phyloP scores from a whole-genome alignment of 2,329 filamentous ascomycete species.

The Apiospora pterosperma region DNA sequence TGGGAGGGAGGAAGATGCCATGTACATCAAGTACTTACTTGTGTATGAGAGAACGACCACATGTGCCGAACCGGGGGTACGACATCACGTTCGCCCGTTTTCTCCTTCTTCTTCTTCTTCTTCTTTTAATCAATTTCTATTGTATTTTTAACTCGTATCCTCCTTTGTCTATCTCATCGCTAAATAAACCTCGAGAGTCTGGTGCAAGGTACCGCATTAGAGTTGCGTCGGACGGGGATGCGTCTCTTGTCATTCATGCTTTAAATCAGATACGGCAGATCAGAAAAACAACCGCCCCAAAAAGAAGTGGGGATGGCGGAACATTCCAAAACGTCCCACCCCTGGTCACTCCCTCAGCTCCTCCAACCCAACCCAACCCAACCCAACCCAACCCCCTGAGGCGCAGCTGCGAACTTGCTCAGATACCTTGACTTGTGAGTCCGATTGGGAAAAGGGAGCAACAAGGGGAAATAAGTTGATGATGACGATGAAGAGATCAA shows the following conservation, averaged over 20 bases:
- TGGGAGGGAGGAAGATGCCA: neutral
- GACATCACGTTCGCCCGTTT: neutral
- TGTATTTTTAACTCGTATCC: no score
- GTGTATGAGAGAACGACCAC: no score
- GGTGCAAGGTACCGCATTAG: neutral
- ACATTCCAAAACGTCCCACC: conserved; percentile 1
- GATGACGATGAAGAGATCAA: neutral
- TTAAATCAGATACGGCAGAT: neutral
- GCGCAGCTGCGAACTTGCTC: neutral
- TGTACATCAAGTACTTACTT: neutral
- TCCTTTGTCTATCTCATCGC: neutral
- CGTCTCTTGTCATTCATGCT: neutral
- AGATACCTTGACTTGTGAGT: no score
- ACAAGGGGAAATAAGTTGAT: neutral
- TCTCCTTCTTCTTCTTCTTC: neutral
- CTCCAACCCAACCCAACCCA: no score
- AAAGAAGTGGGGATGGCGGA: neutral
- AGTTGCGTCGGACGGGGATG: neutral
- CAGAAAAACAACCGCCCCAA: neutral
- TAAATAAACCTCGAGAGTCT: neutral
- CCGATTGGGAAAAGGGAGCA: neutral
- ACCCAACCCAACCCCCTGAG: neutral
- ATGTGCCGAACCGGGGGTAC: no score
- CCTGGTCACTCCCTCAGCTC: neutral
- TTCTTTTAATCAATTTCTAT: neutral